Base-by-base conservation (phyloP, 441 rosid species). In the Adansonia grandidieri region DNA sequence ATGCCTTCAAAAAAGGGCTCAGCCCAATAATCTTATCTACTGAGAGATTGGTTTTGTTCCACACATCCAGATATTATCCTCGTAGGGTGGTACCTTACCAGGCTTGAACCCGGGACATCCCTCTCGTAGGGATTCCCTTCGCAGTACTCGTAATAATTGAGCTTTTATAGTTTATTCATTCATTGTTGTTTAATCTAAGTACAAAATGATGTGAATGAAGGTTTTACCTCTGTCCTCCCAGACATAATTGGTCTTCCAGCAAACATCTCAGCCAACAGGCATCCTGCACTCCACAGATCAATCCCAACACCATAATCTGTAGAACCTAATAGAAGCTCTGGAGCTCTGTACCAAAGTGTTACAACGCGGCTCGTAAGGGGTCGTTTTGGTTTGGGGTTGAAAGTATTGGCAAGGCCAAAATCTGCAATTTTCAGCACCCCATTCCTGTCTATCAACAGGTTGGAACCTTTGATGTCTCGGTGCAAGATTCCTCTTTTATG, bases 271-370 rank as follows among this genome's bases (percentile, higher is more conserved):
- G 91, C 93, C 60, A 93, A 84, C 6, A 95, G 78, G 79, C 98
- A 95, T 6, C 98, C 98, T 0, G 92, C 97, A 60, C 97, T 95
- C 97, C 95, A 95, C 2, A 95, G 85, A 84, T 95, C 98, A 42
- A 94, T 85, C 3, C 94, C 94, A 22, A 86, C 91, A 75, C 97
- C 98, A 80, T 95, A 93, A 76, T 89, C 95, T 15, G 91, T 89
- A 10, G 97, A 88, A 17, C 97, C 97, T 19, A 93, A 61, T 1
- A 93, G 87, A 1, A 94, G 81, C 84, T 94, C 98, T 14, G 95
- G 98, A 48, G 98, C 95, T 84, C 98, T 88, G 71, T 93, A 93
- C 98, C 94, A 95, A 48, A 93, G 91, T 0, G 97, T 93, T 22
- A 93, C 98, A 10, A 95, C 98, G 28, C 94, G 89, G 79, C 90